Conservation (phyloP, 805 yeast species). For the Saturnispora besseyi region DNA sequence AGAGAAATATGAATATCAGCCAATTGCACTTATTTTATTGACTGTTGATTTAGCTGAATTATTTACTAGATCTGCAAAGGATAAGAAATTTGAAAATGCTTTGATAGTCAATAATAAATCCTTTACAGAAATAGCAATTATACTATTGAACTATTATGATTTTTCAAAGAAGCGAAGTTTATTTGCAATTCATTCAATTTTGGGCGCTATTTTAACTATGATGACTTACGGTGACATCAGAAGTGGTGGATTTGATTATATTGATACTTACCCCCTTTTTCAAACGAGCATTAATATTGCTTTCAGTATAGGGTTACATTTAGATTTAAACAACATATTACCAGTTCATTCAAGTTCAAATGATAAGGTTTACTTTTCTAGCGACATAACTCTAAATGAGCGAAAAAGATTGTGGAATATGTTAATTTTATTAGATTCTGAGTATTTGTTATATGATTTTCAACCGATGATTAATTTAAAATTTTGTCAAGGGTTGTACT, state of each 20-base stretch:
- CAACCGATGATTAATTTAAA: constrained; percentile 13
- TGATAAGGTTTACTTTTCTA: neutral
- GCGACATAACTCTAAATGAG: constrained; percentile 3
- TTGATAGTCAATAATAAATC: neutral
- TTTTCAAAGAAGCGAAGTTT: constrained; percentile 8
- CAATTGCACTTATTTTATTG: constrained; percentile 9
- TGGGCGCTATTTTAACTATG: constrained; percentile 7
- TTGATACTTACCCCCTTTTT: constrained; percentile 11
- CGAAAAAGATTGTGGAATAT: constrained; percentile 15
- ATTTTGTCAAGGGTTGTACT: constrained; percentile 10
- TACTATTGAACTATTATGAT: constrained; percentile 9
- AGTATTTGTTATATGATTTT: constrained; percentile 5
- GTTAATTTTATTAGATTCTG: constrained; percentile 10
- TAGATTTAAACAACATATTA: constrained; percentile 1
- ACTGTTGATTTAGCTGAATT: constrained; percentile 8
- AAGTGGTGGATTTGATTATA: constrained; percentile 8
- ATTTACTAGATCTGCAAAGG: constrained; percentile 4
- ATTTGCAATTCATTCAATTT: constrained; percentile 8
- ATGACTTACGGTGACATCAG: constrained; percentile 12
- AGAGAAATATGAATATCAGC: constrained; percentile 10
- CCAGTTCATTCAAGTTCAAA: neutral
- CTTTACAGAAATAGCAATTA: constrained; percentile 7
- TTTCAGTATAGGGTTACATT: constrained; percentile 9
- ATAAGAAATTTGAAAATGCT: neutral
- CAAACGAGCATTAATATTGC: constrained; percentile 9